Conservation (phyloP, 1,284 basidiomycete genomes). For the Limonomyces culmigenus region DNA sequence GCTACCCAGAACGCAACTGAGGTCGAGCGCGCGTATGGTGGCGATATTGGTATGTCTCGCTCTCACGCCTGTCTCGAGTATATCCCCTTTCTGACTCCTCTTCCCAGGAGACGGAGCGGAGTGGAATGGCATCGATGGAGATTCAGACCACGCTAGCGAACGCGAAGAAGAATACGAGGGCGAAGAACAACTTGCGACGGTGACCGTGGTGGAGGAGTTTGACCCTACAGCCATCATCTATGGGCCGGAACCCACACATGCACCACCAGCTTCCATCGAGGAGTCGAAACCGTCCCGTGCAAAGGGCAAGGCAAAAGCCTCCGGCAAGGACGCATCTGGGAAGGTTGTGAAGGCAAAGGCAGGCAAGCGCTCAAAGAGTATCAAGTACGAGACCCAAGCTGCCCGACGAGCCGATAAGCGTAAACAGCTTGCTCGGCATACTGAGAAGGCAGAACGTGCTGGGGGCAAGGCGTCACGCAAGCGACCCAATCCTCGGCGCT, state of each 20-base stretch:
- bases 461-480: no score
- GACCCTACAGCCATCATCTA: conserved; percentile 44
- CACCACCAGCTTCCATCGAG: conserved; percentile 12
- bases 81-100: no score
- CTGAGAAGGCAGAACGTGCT: conserved; percentile 2
- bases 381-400: conserved; percentile 2
- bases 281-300: conserved; percentile 1
- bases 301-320: conserved; percentile 2
- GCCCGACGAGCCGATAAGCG: conserved; percentile 1
- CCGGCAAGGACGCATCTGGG: conserved; percentile 1
- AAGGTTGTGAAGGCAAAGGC: conserved; percentile 9
- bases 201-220: conserved; percentile 71
- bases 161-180: conserved; percentile 52
- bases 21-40: conserved; percentile 57
- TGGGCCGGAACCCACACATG: no score
- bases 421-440: conserved; percentile 1
- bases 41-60: conserved; percentile 26
- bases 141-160: no score
- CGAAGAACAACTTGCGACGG: conserved; percentile 64
- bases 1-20: conserved; percentile 52
- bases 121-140: no score
- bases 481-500: no score
- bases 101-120: no score
- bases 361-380: neutral
- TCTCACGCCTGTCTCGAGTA: no score